These are phyloP conservation scores for Medicago ruthenica DNA, from an alignment of 306 rosid species.

Conservation along the genomic window DNA sequence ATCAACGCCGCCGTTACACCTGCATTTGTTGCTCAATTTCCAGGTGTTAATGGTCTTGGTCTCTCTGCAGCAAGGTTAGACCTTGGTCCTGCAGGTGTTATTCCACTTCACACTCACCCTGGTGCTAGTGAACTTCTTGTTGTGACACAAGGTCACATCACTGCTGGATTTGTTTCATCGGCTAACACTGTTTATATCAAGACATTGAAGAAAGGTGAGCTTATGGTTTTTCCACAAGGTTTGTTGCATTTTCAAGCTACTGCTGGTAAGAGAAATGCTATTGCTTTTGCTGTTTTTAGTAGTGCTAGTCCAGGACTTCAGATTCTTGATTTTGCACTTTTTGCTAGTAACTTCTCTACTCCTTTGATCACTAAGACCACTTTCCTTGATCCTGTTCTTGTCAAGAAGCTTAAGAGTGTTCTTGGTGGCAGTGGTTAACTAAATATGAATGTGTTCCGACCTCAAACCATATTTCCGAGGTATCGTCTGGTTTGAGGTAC, in stretches of 20 bases:
- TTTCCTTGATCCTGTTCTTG: slow-evolving; percentile 67
- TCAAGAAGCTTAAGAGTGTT: slow-evolving; percentile 79
- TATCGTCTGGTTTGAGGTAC: not conserved
- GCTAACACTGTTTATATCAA: slow-evolving; percentile 61
- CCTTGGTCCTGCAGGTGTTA: slow-evolving; percentile 68
- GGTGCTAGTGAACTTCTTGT: slow-evolving; percentile 70
- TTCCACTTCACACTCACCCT: slow-evolving; percentile 89
- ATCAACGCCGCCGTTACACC: slow-evolving; percentile 81
- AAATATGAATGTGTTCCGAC: not conserved
- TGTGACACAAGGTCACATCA: slow-evolving; percentile 53
- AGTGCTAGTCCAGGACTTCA: slow-evolving; percentile 91
- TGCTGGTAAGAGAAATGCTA: slow-evolving; percentile 49
- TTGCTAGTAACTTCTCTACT: slow-evolving; percentile 65
- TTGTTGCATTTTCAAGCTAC: slow-evolving; percentile 73
- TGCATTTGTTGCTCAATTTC: slow-evolving; percentile 76
- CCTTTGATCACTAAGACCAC: slow-evolving; percentile 57
- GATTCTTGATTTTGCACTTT: slow-evolving; percentile 75
- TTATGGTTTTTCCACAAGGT: slow-evolving; percentile 85
- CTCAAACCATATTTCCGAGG: not conserved
- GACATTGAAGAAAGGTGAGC: slow-evolving; percentile 66
- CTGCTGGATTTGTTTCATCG: slow-evolving; percentile 74
- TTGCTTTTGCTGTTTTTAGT: slow-evolving; percentile 57
- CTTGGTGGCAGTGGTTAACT: slow-evolving; percentile 73
- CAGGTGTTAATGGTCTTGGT: slow-evolving; percentile 78
- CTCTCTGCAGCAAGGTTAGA: slow-evolving; percentile 70